phyloP scores from a whole-genome alignment of 2,329 filamentous ascomycete species.

The Epicoccum sorghinum region DNA sequence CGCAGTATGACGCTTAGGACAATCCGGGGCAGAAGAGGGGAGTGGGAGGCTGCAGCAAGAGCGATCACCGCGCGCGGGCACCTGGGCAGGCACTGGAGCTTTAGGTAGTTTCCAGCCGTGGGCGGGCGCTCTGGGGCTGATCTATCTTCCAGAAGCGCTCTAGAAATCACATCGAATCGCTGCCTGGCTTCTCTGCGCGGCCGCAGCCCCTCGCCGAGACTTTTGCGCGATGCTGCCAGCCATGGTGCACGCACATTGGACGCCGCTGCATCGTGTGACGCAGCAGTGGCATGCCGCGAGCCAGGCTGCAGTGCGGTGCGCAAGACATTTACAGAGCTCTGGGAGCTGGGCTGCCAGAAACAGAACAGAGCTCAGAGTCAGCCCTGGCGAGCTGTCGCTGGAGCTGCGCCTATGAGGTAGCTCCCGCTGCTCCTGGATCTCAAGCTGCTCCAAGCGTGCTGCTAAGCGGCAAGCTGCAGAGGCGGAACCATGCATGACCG shows the following conservation, averaged over 20 bases:
- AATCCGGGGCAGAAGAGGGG: conserved; percentile 28
- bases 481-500: conserved; percentile 10
- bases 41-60: conserved; percentile 25
- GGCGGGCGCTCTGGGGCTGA: conserved; percentile 29
- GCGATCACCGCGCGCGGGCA: conserved; percentile 16
- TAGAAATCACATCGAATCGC: conserved; percentile 24
- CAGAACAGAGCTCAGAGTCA: conserved; percentile 1
- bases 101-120: background rate
- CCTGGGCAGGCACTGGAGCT: conserved; percentile 20
- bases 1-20: conserved; percentile 22
- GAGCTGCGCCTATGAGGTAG: conserved; percentile 21
- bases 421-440: conserved; percentile 13
- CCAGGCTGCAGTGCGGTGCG: conserved; percentile 11
- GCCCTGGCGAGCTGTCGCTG: conserved; percentile 14
- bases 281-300: conserved; percentile 3
- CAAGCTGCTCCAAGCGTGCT: conserved; percentile 11
- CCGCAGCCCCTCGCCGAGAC: conserved; percentile 21
- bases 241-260: conserved; percentile 22
- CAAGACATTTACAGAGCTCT: conserved; percentile 6
- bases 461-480: conserved; percentile 16
- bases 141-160: conserved; percentile 38
- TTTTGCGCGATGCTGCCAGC: conserved; percentile 17
- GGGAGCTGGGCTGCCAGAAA: conserved; percentile 7
- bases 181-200: conserved; percentile 13
- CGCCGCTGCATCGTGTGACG: conserved; percentile 21